These are phyloP conservation scores for Noccaea caerulescens DNA, from an alignment of 345 rosid genomes.

Conservation along the genomic window DNA sequence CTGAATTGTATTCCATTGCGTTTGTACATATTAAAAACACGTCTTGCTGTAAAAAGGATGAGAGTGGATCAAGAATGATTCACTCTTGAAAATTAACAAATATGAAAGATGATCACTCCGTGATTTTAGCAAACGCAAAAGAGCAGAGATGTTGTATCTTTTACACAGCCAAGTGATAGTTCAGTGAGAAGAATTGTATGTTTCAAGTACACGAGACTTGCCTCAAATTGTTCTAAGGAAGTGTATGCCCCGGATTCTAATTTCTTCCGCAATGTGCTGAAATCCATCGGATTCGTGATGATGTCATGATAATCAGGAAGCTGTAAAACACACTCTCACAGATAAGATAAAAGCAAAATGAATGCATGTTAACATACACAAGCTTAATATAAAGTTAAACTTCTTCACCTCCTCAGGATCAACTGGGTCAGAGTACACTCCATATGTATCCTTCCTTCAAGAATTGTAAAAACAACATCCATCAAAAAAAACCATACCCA, in stretches of 20 bases:
- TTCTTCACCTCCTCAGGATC: conserved; percentile 74
- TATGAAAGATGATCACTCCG: not conserved
- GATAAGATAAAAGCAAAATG: not conserved
- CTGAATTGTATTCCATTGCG: conserved; percentile 89
- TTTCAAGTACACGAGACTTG: conserved; percentile 35
- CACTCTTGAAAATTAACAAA: not conserved
- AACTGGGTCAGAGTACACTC: conserved; percentile 91
- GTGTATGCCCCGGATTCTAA: conserved; percentile 59
- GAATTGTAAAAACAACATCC: conserved; percentile 2
- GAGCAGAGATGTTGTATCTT: not conserved
- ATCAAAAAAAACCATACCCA: conserved; percentile 32
- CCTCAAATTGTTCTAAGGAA: conserved; percentile 86
- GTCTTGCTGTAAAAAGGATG: conserved; percentile 57
- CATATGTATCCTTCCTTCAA: conserved; percentile 90
- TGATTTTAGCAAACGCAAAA: conserved; percentile 1
- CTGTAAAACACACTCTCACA: conserved; percentile 48
- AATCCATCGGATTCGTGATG: conserved; percentile 89
- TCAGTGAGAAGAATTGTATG: conserved; percentile 4
- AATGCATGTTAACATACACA: not conserved
- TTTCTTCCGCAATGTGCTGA: conserved; percentile 69
- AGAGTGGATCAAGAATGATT: conserved; percentile 6
- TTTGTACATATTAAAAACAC: conserved; percentile 78
- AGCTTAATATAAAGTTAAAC: not conserved
- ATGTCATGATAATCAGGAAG: conserved; percentile 88
- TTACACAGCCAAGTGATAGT: not conserved